These are phyloP conservation scores for Nemania diffusa DNA, from an alignment of 2,329 filamentous ascomycete genomes.

Conservation along the genomic window DNA sequence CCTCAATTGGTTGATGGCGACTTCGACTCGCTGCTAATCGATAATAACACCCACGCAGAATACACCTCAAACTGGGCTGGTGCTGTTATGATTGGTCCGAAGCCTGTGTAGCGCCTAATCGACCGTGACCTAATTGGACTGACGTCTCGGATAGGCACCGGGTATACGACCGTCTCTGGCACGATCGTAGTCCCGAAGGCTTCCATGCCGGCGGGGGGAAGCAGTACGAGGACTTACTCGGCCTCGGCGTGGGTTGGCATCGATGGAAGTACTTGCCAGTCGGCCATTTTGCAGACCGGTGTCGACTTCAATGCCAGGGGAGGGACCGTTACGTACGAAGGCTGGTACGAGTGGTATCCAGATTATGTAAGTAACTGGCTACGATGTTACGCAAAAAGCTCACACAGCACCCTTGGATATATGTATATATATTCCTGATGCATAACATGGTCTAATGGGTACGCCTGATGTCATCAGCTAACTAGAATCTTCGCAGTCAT, in stretches of 20 bases:
- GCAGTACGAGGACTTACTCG: conserved; percentile 36
- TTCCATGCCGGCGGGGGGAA: conserved; percentile 38
- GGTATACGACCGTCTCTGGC: conserved; percentile 63
- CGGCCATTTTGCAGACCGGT: conserved; percentile 66
- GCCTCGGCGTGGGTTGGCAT: conserved; percentile 65
- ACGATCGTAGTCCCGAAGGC: conserved; percentile 65
- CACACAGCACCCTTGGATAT: not conserved
- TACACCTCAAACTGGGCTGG: conserved; percentile 70
- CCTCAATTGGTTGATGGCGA: conserved; percentile 48
- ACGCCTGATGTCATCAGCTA: not conserved
- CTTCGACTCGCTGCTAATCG: conserved; percentile 42
- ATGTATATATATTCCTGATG: not conserved
- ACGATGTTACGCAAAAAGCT: not conserved
- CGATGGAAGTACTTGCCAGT: conserved; percentile 66
- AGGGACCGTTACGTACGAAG: conserved; percentile 57
- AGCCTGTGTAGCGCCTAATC: not conserved
- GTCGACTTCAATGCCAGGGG: conserved; percentile 63
- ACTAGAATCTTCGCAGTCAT: conserved; percentile 44
- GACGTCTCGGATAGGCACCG: conserved; percentile 42
- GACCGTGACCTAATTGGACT: not conserved
- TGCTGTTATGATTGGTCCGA: conserved; percentile 60
- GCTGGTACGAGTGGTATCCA: conserved; percentile 71
- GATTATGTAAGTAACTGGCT: conserved; percentile 53
- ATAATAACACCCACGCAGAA: conserved; percentile 54
- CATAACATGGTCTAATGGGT: not conserved